Conservation (phyloP, 208 protist genomes). For the Acanthamoeba sp. region DNA sequence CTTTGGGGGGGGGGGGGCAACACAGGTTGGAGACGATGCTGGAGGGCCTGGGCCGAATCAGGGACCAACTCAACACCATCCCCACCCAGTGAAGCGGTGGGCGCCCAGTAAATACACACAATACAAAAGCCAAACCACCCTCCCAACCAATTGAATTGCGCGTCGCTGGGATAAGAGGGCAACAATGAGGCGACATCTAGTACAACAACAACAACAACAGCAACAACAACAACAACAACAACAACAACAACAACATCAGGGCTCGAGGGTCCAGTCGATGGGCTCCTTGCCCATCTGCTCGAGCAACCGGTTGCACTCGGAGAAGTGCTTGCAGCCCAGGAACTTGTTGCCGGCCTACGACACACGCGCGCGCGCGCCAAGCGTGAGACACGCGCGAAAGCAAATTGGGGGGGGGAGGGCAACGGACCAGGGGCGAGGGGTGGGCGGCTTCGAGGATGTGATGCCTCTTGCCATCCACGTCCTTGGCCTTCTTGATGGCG, state of each 20-base stretch:
- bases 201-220: too few species aligned
- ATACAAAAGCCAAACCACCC: too few species aligned
- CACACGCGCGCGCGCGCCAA: neutral
- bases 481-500: conserved; percentile 82
- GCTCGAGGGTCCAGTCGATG: conserved; percentile 77
- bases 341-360: conserved; percentile 71
- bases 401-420: neutral
- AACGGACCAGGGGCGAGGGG: neutral
- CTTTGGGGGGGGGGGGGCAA: neutral
- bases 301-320: conserved; percentile 80
- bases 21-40: conserved; percentile 25
- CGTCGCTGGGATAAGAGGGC: too few species aligned
- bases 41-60: conserved; percentile 10
- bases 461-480: conserved; percentile 73
- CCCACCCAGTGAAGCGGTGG: too few species aligned
- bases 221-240: too few species aligned
- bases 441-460: conserved; percentile 6
- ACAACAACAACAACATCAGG: too few species aligned
- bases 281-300: neutral
- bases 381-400: too few species aligned
- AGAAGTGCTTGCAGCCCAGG: conserved; percentile 86
- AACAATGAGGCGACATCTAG: too few species aligned
- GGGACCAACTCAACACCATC: conserved; percentile 35
- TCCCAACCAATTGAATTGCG: too few species aligned
- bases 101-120: too few species aligned